phyloP scores from a whole-genome alignment of 2,329 filamentous ascomycete genomes.

The Pseudopithomyces maydicus region DNA sequence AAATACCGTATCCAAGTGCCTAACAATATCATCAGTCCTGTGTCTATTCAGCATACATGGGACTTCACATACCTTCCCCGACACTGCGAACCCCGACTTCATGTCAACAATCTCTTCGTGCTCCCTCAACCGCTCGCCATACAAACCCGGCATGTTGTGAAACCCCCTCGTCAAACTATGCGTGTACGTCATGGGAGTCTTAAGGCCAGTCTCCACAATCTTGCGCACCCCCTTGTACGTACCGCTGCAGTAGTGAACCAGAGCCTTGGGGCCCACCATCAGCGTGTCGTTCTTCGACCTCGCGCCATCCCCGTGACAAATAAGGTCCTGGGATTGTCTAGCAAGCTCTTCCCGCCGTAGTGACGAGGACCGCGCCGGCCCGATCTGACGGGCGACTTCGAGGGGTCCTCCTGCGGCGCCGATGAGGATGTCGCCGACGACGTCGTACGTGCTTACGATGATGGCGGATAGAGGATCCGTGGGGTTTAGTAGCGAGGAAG shows the following conservation, averaged over 20 bases:
- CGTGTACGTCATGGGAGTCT: conserved; percentile 80
- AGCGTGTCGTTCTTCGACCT: not conserved
- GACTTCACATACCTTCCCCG: conserved; percentile 62
- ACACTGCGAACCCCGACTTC: conserved; percentile 72
- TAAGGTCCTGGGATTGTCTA: not conserved
- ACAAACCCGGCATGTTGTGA: conserved; percentile 81
- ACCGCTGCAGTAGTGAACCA: conserved; percentile 62
- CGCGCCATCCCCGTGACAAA: not conserved
- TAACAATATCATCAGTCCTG: conserved; percentile 20
- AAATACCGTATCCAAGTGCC: conserved; percentile 76
- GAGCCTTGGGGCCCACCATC: conserved; percentile 13
- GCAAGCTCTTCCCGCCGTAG: conserved; percentile 2
- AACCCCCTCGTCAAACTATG: conserved; percentile 81
- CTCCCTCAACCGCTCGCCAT: conserved; percentile 79
- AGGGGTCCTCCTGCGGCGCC: conserved; percentile 29
- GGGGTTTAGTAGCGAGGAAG: conserved; percentile 21
- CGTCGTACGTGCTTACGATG: conserved; percentile 27
- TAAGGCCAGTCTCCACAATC: conserved; percentile 72
- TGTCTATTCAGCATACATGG: not conserved
- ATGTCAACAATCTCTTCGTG: conserved; percentile 76
- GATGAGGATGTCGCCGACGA: conserved; percentile 24
- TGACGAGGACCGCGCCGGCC: conserved; percentile 9
- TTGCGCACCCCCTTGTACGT: conserved; percentile 69
- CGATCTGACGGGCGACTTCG: conserved; percentile 22
- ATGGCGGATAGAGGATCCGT: conserved; percentile 28